A percentile compares a stretch with the other conserved stretches of the same genome.
Evolutionary conservation across 116 monocot species (phyloP).

Genomic region (Phalaenopsis hybrid): DNA sequence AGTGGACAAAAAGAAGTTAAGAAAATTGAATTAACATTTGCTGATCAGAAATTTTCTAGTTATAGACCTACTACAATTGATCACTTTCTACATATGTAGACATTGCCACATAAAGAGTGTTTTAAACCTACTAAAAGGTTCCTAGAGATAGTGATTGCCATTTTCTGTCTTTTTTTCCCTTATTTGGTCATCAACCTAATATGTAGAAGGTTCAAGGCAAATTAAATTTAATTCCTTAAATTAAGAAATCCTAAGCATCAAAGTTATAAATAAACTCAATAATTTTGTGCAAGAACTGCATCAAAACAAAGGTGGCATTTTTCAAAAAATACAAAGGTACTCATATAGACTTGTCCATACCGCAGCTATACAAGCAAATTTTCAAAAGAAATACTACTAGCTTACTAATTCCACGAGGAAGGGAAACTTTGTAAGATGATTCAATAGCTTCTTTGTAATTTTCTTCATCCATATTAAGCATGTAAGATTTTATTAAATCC

Average conservation of each 20-base stretch:
- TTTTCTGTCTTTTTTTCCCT: not conserved
- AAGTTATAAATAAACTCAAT: not conserved
- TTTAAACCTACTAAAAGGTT: not conserved
- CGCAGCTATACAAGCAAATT: not conserved
- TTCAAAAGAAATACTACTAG: not conserved
- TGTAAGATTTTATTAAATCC: constrained; percentile 70
- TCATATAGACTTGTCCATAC: not conserved
- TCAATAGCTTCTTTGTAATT: constrained; percentile 94
- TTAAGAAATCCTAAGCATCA: not conserved
- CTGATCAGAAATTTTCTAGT: not conserved
- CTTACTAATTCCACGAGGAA: constrained; percentile 79
- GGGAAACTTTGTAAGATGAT: constrained; percentile 82
- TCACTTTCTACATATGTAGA: not conserved
- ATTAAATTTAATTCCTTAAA: not conserved
- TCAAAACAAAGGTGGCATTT: not conserved
- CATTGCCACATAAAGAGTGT: not conserved
- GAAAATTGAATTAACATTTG: not conserved
- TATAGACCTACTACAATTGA: not conserved
- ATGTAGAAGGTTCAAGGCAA: not conserved
- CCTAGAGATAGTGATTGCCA: not conserved
- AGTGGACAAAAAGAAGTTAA: not conserved
- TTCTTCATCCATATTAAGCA: constrained; percentile 87
- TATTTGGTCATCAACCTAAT: not conserved
- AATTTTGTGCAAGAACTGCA: not conserved
- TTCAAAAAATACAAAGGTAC: not conserved